Conservation (phyloP, 2,329 filamentous ascomycete species). For the Cercospora sesami region DNA sequence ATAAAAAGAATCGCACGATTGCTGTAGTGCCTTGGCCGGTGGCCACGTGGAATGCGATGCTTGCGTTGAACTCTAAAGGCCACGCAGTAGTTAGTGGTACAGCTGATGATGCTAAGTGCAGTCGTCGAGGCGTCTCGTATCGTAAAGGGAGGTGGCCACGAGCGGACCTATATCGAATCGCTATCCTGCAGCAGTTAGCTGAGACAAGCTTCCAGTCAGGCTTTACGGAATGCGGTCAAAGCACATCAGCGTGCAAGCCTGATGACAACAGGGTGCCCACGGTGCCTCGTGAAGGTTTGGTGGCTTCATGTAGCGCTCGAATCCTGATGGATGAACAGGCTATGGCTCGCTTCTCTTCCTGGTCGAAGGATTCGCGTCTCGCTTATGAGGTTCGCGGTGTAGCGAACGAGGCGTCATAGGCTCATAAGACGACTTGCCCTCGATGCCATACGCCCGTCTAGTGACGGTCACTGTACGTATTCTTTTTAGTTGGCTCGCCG, state of each 20-base stretch:
- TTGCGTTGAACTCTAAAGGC: constrained; percentile 11
- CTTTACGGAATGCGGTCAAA: constrained; percentile 15
- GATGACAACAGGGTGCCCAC: constrained; percentile 17
- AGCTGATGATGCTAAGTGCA: neutral
- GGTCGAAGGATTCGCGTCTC: constrained; percentile 11
- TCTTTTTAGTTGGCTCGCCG: constrained; percentile 2
- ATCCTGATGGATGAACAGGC: constrained; percentile 21
- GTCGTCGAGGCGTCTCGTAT: constrained; percentile 10
- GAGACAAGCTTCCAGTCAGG: constrained; percentile 24
- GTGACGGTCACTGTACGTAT: neutral
- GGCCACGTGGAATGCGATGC: constrained; percentile 21
- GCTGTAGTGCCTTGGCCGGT: constrained; percentile 17
- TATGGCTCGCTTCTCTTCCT: constrained; percentile 11
- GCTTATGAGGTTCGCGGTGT: constrained; percentile 14
- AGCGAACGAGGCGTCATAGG: constrained; percentile 15
- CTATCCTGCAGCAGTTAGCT: constrained; percentile 17
- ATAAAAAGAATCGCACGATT: constrained; percentile 20
- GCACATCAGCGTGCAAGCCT: constrained; percentile 11
- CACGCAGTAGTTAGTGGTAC: neutral
- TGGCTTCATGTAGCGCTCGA: constrained; percentile 20
- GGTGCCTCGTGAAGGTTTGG: constrained; percentile 13
- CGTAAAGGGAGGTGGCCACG: neutral
- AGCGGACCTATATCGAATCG: constrained; percentile 10
- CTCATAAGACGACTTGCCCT: constrained; percentile 1
- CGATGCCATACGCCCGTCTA: neutral